Conservation (phyloP, 495 filamentous ascomycete genomes). For the Tricharina praecox region DNA sequence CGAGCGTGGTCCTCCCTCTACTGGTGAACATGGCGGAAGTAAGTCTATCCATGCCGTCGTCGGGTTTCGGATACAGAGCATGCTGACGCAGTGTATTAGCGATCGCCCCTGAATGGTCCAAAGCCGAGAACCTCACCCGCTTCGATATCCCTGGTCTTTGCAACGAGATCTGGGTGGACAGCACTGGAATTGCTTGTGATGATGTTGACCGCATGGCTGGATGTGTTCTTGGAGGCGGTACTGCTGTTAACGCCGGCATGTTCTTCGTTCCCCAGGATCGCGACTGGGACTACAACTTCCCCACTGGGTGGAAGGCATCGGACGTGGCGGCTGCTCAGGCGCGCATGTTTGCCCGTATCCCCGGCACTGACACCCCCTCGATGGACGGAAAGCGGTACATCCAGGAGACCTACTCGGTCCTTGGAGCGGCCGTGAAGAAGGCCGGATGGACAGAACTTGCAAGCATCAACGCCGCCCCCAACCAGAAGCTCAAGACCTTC, state of each 20-base stretch:
- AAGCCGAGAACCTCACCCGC: conserved; percentile 49
- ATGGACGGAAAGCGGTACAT: conserved; percentile 51
- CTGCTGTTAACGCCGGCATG: conserved; percentile 51
- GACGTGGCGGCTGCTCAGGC: conserved; percentile 42
- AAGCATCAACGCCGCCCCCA: conserved; percentile 41
- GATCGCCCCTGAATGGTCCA: conserved; percentile 41
- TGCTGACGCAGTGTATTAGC: conserved; percentile 10
- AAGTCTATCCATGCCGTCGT: conserved; percentile 9
- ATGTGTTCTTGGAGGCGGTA: conserved; percentile 61
- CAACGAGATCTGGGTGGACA: conserved; percentile 50
- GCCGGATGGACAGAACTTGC: conserved; percentile 44
- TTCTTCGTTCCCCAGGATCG: conserved; percentile 37
- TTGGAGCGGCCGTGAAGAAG: conserved; percentile 35
- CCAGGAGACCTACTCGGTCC: conserved; percentile 45
- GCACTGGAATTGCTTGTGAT: conserved; percentile 45
- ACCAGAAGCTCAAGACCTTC: conserved; percentile 50
- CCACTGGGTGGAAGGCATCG: conserved; percentile 49
- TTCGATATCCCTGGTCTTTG: conserved; percentile 70
- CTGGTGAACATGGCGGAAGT: conserved; percentile 41
- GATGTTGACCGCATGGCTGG: conserved; percentile 60
- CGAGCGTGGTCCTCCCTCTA: conserved; percentile 46
- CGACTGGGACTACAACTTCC: conserved; percentile 63
- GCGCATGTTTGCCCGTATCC: conserved; percentile 50
- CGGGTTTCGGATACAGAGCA: background rate
- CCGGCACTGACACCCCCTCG: conserved; percentile 51